Evolutionary conservation across 1,284 basidiomycete species (phyloP).

Genomic region (Fomitopsis betulina): DNA sequence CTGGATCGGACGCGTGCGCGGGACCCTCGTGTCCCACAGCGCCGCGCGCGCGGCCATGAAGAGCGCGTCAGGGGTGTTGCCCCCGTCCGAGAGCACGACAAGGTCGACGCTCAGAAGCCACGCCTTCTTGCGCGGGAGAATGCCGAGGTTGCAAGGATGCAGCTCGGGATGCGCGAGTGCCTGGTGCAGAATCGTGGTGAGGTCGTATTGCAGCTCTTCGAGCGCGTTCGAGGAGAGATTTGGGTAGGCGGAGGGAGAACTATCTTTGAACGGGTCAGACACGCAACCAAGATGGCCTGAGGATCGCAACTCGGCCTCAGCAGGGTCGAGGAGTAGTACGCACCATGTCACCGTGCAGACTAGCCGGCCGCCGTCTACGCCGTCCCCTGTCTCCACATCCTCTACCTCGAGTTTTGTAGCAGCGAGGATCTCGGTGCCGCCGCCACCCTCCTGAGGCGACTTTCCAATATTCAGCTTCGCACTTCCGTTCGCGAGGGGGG

Average conservation of each 20-base stretch:
- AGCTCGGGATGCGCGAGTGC: constrained; percentile 59
- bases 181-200: constrained; percentile 52
- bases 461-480: constrained; percentile 66
- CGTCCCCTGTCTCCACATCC: constrained; percentile 40
- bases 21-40: constrained; percentile 76
- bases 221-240: constrained; percentile 53
- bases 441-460: constrained; percentile 48
- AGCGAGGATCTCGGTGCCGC: constrained; percentile 65
- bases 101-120: constrained; percentile 72
- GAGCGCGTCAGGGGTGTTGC: constrained; percentile 70
- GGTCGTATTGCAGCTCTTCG: constrained; percentile 70
- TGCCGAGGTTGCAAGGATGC: constrained; percentile 56
- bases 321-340: constrained; percentile 26
- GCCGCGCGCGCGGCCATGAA: constrained; percentile 75
- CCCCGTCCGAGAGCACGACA: constrained; percentile 64
- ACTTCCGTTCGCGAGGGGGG: constrained; percentile 76
- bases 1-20: constrained; percentile 61
- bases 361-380: constrained; percentile 54
- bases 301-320: too few species aligned
- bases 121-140: constrained; percentile 57
- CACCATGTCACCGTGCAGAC: constrained; percentile 72
- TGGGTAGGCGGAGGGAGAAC: constrained; percentile 76
- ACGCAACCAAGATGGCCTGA: background rate
- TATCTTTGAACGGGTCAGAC: constrained; percentile 39
- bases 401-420: constrained; percentile 75